Evolutionary conservation across 2,329 filamentous ascomycete species (phyloP).

Genomic region (Paecilomyces fulvus): DNA sequence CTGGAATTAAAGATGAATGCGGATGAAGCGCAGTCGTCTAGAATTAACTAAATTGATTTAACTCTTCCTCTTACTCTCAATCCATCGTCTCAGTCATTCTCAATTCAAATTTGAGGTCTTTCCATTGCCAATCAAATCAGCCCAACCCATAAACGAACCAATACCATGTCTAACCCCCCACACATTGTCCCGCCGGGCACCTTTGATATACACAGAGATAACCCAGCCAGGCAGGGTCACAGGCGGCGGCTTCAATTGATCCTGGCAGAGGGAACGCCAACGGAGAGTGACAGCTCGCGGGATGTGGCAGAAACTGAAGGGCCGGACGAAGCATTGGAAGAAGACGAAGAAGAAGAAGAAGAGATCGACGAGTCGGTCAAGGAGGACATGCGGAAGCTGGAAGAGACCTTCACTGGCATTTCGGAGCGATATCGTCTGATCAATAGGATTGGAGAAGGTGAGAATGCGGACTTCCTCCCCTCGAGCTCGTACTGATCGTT

Average conservation of each 20-base stretch:
- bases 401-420: conserved; percentile 75
- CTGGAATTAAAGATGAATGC: neutral
- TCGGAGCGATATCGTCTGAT: conserved; percentile 78
- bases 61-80: neutral
- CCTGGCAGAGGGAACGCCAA: conserved; percentile 7
- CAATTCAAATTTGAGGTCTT: neutral
- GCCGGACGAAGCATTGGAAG: conserved; percentile 21
- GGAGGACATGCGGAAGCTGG: conserved; percentile 80
- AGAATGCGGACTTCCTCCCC: conserved; percentile 3
- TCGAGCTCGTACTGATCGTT: conserved; percentile 2
- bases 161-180: conserved; percentile 18
- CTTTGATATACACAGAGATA: conserved; percentile 17
- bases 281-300: conserved; percentile 11
- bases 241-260: conserved; percentile 9
- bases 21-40: neutral
- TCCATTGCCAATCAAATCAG: neutral
- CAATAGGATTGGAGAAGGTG: conserved; percentile 95
- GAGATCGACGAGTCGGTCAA: conserved; percentile 49
- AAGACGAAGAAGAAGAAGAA: conserved; percentile 23
- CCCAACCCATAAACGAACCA: neutral
- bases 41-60: neutral
- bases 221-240: conserved; percentile 7
- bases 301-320: conserved; percentile 14
- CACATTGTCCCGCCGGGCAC: conserved; percentile 14
- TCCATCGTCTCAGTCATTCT: neutral